Base-by-base conservation (phyloP, 2,329 filamentous ascomycete species). In the Pestalotiopsis fici region DNA sequence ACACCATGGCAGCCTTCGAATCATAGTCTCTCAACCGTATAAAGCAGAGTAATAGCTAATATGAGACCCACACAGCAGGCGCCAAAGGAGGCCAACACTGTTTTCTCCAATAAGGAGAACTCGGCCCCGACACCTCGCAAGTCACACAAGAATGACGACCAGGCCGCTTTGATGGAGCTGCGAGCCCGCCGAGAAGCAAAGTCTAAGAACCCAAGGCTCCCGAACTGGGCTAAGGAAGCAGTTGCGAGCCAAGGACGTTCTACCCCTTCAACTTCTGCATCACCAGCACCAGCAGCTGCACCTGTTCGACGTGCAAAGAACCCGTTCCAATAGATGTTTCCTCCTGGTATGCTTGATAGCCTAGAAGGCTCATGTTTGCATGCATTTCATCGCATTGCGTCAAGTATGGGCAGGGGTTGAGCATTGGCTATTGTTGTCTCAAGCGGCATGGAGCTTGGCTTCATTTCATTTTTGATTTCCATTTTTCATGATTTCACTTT, bases 81-180 rank as follows among this genome's bases (percentile, higher is more conserved):
- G 21, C 23, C 31, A n/a, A 13, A 5, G 9, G 23, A 55, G 28
- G 18, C n/a, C 25, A 31, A 3, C 43, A 15, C n/a, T n/a, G 23
- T 25, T 12, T 28, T 13, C 6, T 31, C 11, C 23, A 11, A 6
- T 4, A n/a, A 43, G 15, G 27, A 31, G 43, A 7, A 9, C 12
- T 55, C 62, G n/a, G 28, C 37, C 12, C 9, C 35, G 5, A 31
- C 13, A n/a, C 66, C 68, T 43, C 68, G 62, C 27, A 76, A 73
- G 66, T 72, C 74, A 39, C 71, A 71, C 60, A 70, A 71, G n/a
- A 18, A 74, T 13, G 75, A 75, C 62, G 75, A 77, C 63, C 68
- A 66, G n/a, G 55, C 68, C 12, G 73, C 70, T 25, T 23, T 75
- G 47, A 59, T 65, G 59, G 71, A 71, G 47, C 65, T 71, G 11